phyloP scores from a whole-genome alignment of 345 rosid species.

The Gossypium longicalyx region DNA sequence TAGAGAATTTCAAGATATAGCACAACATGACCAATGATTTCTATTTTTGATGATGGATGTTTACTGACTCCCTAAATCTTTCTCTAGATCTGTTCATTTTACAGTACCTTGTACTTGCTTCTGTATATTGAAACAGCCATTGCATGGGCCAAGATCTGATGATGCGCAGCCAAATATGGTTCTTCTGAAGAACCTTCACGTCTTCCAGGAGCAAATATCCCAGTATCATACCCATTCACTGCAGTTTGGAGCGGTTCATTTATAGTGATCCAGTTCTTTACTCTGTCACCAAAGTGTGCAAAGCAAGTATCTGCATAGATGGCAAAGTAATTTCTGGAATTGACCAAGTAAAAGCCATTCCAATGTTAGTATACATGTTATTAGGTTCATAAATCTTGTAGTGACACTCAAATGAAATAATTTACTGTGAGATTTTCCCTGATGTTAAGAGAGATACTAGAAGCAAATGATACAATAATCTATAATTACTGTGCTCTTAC shows the following conservation, averaged over 20 bases:
- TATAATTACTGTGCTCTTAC: not conserved
- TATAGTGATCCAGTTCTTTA: conserved; percentile 77
- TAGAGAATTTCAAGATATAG: not conserved
- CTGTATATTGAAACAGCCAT: conserved; percentile 61
- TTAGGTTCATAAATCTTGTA: not conserved
- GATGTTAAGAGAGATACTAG: not conserved
- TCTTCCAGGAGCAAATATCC: conserved; percentile 69
- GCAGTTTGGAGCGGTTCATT: conserved; percentile 74
- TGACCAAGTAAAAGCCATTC: conserved; percentile 18
- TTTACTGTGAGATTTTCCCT: not conserved
- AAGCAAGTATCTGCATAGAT: conserved; percentile 70
- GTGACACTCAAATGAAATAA: not conserved
- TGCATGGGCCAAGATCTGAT: conserved; percentile 82
- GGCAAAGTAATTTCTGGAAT: conserved; percentile 72
- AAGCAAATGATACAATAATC: not conserved
- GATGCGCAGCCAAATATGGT: conserved; percentile 74
- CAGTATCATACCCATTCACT: conserved; percentile 48
- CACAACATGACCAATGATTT: not conserved
- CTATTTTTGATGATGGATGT: not conserved
- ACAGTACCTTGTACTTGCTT: conserved; percentile 61
- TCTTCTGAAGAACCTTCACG: conserved; percentile 55
- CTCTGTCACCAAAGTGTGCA: conserved; percentile 77
- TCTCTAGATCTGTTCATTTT: not conserved
- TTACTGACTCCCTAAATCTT: not conserved
- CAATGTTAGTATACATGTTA: not conserved